Evolutionary conservation across 2,329 filamentous ascomycete species (phyloP), one percentile per base, ranked within the genome.

Genomic region (Capronia americana): DNA sequence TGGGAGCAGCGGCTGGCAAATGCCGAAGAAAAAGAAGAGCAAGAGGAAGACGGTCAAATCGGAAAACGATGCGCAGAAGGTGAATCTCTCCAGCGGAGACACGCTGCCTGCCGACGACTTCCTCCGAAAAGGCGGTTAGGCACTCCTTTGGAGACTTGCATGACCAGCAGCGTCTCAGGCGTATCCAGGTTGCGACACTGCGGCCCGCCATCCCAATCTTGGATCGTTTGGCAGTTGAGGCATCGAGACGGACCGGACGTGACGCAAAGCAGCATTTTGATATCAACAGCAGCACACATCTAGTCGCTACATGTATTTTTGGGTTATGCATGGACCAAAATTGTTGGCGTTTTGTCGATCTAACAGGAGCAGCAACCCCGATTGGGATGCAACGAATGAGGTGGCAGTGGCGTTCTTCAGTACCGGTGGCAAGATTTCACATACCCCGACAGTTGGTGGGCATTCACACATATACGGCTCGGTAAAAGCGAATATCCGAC

Each of bases 121-220:
- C 14, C 66, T 81, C 71, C 76, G 80, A 61, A 82, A 82, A 73
- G 80, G 80, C 23, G 80, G 80, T 30, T 82, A 75, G 80, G 63
- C 51, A 63, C 55, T 69, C 63, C 66, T 66, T 67, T 66, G 64
- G 53, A 46, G 64, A 60, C 62, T 62, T 67, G 64, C 53, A 54
- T 67, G 55, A 56, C 50, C 51, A 44, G 57, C 61, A 30, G 34
- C 30, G 34, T 58, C n/a, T n/a, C 7, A 44, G 58, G 23, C 53
- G 7, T 46, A 44, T 24, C 24, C 20, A 62, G 32, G 2, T 41
- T 34, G 46, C 46, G 11, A 41, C 7, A 28, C 23, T 10, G 26
- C 28, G 11, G 20, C 30, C 38, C 23, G 12, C 8, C 46, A 46
- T 46, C 34, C 38, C 46, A 38, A 55, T 50, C n/a, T 41, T 14